Base-by-base conservation (phyloP, 116 monocot species). In the Zostera marina region DNA sequence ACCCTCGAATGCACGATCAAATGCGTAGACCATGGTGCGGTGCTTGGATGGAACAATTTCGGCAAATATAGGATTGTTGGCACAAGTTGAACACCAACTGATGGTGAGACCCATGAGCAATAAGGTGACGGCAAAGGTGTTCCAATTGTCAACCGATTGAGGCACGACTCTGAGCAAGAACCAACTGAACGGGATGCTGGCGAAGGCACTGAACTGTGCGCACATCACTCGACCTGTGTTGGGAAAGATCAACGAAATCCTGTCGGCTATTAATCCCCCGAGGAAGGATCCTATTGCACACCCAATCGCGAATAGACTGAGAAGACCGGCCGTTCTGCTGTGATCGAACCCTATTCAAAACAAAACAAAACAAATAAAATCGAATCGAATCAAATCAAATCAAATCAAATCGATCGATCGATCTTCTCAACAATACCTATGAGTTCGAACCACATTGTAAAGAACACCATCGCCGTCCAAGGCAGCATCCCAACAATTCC, bases 391-490 rank as follows among this genome's bases (percentile, higher is more conserved):
- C 26, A 26, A 26, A n/a, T n/a, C 4, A 26, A 26, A 32, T 32
- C 32, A 2, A 32, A 32, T 32, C 1, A 32, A 32, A 32, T 32
- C 4, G 32, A 32, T 32, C 26, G 1, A 26, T 26, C 0, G 32
- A 32, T 32, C 4, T 32, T n/a, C n/a, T n/a, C n/a, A n/a, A n/a
- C n/a, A n/a, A n/a, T n/a, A 94, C 93, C 93, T 26, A 94, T 94
- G 41, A 94, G 75, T 75, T 94, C 81, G 65, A 94, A 88, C 93
- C 93, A 94, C 88, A 94, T 82, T 61, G 93, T 94, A 51, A 94
- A 84, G 68, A 94, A 94, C 47, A 94, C 93, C 68, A 88, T 82
- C 45, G 93, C 76, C 24, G 88, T 88, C 93, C 93, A 88, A 16
- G 93, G 93, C 11, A 94, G 58, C 10, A 79, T 84, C 22, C 93